phyloP scores from a whole-genome alignment of 2,329 filamentous ascomycete genomes.

The Penicillium fuscoglaucum region DNA sequence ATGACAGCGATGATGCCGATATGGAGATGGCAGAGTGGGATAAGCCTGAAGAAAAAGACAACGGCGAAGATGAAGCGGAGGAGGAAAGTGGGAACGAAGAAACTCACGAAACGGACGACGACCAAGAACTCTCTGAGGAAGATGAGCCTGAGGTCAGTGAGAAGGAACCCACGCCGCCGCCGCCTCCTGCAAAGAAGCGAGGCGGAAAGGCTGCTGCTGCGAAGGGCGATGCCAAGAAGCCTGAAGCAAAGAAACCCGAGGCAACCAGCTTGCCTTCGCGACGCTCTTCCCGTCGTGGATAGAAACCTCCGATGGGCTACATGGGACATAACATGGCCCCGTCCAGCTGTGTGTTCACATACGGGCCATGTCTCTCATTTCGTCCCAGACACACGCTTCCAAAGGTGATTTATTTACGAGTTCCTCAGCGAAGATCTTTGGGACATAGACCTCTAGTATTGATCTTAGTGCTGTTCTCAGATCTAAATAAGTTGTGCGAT shows the following conservation, averaged over 20 bases:
- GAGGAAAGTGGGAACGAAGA: constrained; percentile 23
- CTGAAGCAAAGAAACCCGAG: constrained; percentile 6
- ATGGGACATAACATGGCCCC: neutral
- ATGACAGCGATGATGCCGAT: constrained; percentile 47
- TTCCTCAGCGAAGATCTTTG: neutral
- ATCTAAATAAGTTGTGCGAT: neutral
- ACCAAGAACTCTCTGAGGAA: constrained; percentile 11
- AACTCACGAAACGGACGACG: constrained; percentile 5
- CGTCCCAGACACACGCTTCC: neutral
- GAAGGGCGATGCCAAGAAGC: constrained; percentile 14
- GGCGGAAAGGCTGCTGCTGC: constrained; percentile 8
- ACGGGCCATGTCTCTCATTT: neutral
- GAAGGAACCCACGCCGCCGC: constrained; percentile 19
- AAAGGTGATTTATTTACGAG: constrained; percentile 1
- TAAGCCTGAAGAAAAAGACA: constrained; percentile 29
- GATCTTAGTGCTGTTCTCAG: neutral
- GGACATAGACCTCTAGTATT: neutral
- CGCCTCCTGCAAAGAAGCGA: constrained; percentile 20
- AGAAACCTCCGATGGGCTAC: neutral
- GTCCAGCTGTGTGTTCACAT: neutral
- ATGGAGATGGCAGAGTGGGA: constrained; percentile 44
- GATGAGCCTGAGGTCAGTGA: constrained; percentile 18
- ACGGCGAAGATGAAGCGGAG: constrained; percentile 29
- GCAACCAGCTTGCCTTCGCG: constrained; percentile 21
- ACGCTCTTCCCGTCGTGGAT: constrained; percentile 26